Base-by-base conservation (phyloP, 768 basidiomycete genomes). In the Trametes gibbosa region DNA sequence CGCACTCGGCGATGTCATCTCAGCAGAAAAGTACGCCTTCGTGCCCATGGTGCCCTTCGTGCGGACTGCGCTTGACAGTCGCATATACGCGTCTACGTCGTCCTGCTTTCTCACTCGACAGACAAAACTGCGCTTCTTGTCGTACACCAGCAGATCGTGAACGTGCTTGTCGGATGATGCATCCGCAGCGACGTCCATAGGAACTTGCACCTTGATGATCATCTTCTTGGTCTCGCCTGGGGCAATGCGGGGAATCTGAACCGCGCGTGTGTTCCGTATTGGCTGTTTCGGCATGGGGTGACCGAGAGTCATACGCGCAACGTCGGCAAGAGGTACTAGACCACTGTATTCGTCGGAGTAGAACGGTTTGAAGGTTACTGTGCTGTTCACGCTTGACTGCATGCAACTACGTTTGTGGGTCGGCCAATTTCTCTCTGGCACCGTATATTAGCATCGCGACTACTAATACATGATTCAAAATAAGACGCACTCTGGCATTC, bases 11-110 rank as follows among this genome's bases (percentile, higher is more conserved):
- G 70, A 76, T 65, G 71, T 77, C 66, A 85, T 59, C 63, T 83
- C 80, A 0, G 83, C 83, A 13, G 76, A 74, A 51, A 85, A 83
- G 65, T 85, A 85, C 0, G 78, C 84, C 66, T 84, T 85, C 43
- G 65, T 64, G 1, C 78, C 78, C 3, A 69, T 68, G 8, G 81
- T 73, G 6, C 81, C 80, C 47, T 77, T 74, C 23, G 64, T 65
- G 50, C 68, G 71, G 25, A 86, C 72, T 7, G 73, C 68, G n/a
- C 71, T 62, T 13, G 65, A 59, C 17, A 86, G 42, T 1, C 69
- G 62, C 50, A 79, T 76, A 58, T 83, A 86, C 0, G 65, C 77
- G 0, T 49, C 59, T 17, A 65, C 69, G 34, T 66, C 69, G 58
- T 74, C 77, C 2, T 27, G 47, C 17, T 74, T 69, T 13, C 65